Conservation (phyloP, 1,139 yeast genomes). For the Meyerozyma sp. region DNA sequence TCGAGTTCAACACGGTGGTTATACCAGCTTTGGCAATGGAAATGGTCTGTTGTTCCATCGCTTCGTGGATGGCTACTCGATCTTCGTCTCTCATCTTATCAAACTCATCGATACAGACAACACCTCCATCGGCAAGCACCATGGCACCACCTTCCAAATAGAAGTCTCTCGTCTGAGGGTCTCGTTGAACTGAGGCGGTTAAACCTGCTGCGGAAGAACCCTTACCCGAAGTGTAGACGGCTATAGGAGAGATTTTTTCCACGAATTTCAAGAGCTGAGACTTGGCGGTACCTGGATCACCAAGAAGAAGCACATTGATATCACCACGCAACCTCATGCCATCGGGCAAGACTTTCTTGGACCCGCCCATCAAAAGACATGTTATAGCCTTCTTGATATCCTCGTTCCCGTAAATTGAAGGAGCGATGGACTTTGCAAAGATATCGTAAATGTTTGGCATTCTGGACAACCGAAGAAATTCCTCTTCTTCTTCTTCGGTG, state of each 20-base stretch:
- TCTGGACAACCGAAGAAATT: conserved; percentile 74
- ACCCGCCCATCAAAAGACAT: conserved; percentile 90
- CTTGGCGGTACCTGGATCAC: conserved; percentile 99
- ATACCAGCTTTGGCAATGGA: conserved; percentile 99
- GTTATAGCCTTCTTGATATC: conserved; percentile 94
- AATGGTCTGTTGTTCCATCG: conserved; percentile 99
- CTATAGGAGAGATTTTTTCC: conserved; percentile 89
- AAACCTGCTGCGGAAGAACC: conserved; percentile 99
- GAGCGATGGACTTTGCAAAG: conserved; percentile 89
- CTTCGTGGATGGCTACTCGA: conserved; percentile 98
- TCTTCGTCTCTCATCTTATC: conserved; percentile 99
- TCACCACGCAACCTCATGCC: conserved; percentile 97
- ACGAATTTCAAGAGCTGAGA: conserved; percentile 93
- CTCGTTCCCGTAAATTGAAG: conserved; percentile 88
- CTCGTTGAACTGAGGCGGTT: conserved; percentile 96
- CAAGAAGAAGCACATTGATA: conserved; percentile 83
- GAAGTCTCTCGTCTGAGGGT: conserved; percentile 80
- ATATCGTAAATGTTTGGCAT: conserved; percentile 79
- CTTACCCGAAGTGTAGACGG: conserved; percentile 96
- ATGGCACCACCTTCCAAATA: conserved; percentile 98
- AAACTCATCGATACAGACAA: conserved; percentile 97
- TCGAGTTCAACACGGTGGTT: conserved; percentile 88
- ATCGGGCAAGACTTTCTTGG: conserved; percentile 87
- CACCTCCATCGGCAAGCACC: conserved; percentile 99
- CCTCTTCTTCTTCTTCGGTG: conserved; percentile 91